A percentile compares a stretch with the other conserved stretches of the same genome.
phyloP scores from a whole-genome alignment of 2,329 filamentous ascomycete genomes.

The Penicillium rolfsii region DNA sequence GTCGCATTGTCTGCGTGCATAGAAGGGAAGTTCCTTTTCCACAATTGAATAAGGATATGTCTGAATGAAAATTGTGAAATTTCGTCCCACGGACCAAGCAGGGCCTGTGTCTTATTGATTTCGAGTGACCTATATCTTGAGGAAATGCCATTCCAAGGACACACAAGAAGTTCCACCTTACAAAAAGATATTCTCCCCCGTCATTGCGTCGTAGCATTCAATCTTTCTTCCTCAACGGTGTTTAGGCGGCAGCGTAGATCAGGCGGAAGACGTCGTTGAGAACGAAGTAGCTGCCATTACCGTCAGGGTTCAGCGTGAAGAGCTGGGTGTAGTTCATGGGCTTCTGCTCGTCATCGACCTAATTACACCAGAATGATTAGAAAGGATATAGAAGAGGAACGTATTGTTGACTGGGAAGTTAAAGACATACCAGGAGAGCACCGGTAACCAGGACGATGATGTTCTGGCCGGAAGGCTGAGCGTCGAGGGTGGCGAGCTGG shows the following conservation, averaged over 20 bases:
- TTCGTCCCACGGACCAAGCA: conserved; percentile 5
- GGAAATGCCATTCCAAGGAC: conserved; percentile 2
- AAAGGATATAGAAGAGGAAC: background rate
- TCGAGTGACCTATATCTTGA: conserved; percentile 1
- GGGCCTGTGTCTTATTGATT: conserved; percentile 1
- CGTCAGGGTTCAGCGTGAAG: conserved; percentile 79
- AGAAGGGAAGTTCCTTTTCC: background rate
- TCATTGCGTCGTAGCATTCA: conserved; percentile 28
- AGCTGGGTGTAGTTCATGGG: conserved; percentile 90
- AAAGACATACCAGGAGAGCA: conserved; percentile 70
- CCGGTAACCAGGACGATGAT: conserved; percentile 90
- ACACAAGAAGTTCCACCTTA: background rate
- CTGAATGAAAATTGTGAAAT: conserved; percentile 2
- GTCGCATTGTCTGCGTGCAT: background rate
- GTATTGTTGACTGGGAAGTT: background rate
- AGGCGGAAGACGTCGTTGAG: conserved; percentile 96
- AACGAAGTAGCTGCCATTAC: conserved; percentile 74
- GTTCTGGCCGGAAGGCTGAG: conserved; percentile 73
- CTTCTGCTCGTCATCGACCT: conserved; percentile 84
- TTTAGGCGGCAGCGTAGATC: conserved; percentile 59
- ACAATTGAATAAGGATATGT: conserved; percentile 1
- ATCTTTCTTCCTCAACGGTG: conserved; percentile 8
- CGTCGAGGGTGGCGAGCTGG: conserved; percentile 74
- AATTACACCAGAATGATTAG: background rate
- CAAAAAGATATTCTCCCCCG: conserved; percentile 12